phyloP scores from a whole-genome alignment of 129 eudicot genomes.

The Oenanthe sinensis region DNA sequence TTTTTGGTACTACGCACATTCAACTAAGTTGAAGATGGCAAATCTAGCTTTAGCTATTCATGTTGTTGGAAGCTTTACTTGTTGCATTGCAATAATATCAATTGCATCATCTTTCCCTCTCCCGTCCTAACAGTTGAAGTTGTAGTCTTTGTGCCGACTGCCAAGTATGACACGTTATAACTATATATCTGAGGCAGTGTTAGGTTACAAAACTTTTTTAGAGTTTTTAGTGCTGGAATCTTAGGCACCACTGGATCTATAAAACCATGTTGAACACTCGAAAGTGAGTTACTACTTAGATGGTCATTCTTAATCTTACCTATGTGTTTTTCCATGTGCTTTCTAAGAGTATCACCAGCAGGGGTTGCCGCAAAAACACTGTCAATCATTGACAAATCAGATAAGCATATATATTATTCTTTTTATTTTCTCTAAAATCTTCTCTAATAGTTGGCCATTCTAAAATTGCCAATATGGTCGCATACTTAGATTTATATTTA shows the following conservation, averaged over 20 bases:
- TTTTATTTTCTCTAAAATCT: no score
- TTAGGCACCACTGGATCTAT: background rate
- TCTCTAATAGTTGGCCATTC: no score
- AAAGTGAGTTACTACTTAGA: background rate
- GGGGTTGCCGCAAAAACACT: no score
- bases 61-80: background rate
- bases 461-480: no score
- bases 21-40: background rate
- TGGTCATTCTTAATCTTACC: background rate
- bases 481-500: no score
- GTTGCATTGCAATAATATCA: background rate
- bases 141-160: background rate
- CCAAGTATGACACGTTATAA: background rate
- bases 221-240: background rate
- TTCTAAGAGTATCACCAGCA: no score
- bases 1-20: background rate
- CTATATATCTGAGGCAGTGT: background rate
- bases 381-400: no score
- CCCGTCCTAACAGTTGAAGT: background rate
- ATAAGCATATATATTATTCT: no score
- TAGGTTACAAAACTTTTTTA: no score
- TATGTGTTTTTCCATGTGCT: background rate
- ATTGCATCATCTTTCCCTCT: background rate
- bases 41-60: background rate
- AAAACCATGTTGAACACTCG: background rate